phyloP scores from a whole-genome alignment of 371 early-diverging fungal species.

The Lichtheimia ramosa region DNA sequence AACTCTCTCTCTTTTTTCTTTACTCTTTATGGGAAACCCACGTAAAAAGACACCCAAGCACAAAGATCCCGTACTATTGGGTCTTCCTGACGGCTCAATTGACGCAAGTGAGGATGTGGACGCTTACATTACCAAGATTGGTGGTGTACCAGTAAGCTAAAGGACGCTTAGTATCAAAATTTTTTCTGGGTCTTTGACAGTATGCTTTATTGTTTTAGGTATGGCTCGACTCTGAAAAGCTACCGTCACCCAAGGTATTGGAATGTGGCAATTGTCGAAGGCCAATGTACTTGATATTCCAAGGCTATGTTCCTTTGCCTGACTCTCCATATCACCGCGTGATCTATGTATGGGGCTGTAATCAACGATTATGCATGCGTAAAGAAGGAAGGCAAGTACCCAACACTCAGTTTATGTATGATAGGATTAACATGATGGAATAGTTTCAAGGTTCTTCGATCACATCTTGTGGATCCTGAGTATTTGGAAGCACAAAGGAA shows the following conservation, averaged over 20 bases:
- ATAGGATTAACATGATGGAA: slow-evolving; percentile 3
- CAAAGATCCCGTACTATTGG: slow-evolving; percentile 47
- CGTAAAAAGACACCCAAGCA: slow-evolving; percentile 1
- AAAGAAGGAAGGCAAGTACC: slow-evolving; percentile 60
- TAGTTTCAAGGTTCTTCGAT: slow-evolving; percentile 66
- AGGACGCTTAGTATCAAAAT: slow-evolving; percentile 1
- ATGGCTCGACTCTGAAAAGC: slow-evolving; percentile 33
- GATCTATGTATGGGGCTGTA: slow-evolving; percentile 81
- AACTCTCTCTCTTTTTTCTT: too few species aligned
- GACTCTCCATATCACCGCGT: slow-evolving; percentile 75
- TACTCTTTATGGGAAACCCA: slow-evolving; percentile 7
- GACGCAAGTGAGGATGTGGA: slow-evolving; percentile 49
- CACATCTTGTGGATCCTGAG: slow-evolving; percentile 64
- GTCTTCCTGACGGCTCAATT: slow-evolving; percentile 66
- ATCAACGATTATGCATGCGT: slow-evolving; percentile 67
- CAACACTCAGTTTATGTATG: neutral
- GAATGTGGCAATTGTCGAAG: slow-evolving; percentile 45
- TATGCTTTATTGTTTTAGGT: slow-evolving; percentile 20
- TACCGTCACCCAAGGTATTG: slow-evolving; percentile 22
- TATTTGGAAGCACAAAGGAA: slow-evolving; percentile 57
- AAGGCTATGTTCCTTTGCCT: slow-evolving; percentile 74
- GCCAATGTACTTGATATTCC: slow-evolving; percentile 66
- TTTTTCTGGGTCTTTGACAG: too few species aligned
- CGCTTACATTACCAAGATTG: slow-evolving; percentile 69
- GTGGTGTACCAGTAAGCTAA: slow-evolving; percentile 67